Evolutionary conservation across 2,329 filamentous ascomycete genomes (phyloP).

Genomic region (Hypocrella siamensis): DNA sequence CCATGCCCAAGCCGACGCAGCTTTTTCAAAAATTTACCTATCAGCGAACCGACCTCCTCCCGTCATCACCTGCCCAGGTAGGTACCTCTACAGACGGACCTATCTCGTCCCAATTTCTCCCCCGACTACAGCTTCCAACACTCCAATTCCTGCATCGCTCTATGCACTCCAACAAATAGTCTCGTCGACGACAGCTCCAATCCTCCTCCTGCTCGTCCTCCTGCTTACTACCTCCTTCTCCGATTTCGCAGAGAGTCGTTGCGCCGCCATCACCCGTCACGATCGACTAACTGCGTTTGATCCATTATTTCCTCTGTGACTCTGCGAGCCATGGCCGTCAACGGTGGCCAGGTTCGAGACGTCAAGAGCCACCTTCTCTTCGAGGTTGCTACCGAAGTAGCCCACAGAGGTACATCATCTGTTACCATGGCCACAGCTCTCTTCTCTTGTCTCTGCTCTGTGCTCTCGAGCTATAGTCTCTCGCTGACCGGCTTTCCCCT

Average conservation of each 20-base stretch:
- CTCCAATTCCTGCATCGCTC: no score
- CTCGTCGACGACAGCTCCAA: no score
- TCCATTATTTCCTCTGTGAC: background rate
- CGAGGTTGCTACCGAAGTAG: slow-evolving; percentile 92
- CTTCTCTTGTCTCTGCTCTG: slow-evolving; percentile 1
- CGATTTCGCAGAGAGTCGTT: no score
- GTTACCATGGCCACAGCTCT: slow-evolving; percentile 9
- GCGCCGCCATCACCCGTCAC: no score
- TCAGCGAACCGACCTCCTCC: background rate
- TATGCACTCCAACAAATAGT: no score
- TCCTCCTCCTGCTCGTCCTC: no score
- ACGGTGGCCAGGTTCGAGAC: slow-evolving; percentile 42
- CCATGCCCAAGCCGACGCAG: slow-evolving; percentile 1
- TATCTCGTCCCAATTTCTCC: no score
- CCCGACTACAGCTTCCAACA: no score
- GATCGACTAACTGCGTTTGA: background rate
- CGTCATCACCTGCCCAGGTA: no score
- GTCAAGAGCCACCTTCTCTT: slow-evolving; percentile 94
- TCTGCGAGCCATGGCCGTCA: slow-evolving; percentile 24
- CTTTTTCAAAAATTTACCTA: background rate
- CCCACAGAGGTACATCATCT: slow-evolving; percentile 62
- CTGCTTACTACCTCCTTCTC: no score
- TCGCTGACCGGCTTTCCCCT: slow-evolving; percentile 1
- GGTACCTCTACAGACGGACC: no score
- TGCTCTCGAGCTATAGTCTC: slow-evolving; percentile 5